phyloP scores from a whole-genome alignment of 495 filamentous ascomycete species.

The Cairneyella variabilis region DNA sequence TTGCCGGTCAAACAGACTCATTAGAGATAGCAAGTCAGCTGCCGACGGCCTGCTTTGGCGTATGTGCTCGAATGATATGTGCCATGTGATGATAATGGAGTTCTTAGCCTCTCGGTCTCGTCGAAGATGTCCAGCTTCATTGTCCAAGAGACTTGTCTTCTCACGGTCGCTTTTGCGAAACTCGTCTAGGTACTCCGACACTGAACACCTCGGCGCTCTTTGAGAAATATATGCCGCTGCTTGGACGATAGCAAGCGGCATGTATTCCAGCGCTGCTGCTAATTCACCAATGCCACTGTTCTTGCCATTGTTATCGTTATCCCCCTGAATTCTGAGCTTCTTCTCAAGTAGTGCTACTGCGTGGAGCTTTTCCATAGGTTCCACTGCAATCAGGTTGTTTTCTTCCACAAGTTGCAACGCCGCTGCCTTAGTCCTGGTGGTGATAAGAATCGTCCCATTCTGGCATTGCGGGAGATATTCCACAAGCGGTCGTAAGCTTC shows the following conservation, averaged over 20 bases:
- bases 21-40: conserved; percentile 34
- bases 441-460: conserved; percentile 39
- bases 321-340: conserved; percentile 28
- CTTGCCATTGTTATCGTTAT: neutral
- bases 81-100: conserved; percentile 43
- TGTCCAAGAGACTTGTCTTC: conserved; percentile 34
- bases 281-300: conserved; percentile 18
- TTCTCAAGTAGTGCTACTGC: conserved; percentile 36
- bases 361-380: conserved; percentile 31
- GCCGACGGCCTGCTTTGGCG: conserved; percentile 26
- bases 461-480: conserved; percentile 29
- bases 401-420: conserved; percentile 31
- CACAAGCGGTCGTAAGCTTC: conserved; percentile 11
- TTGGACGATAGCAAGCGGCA: conserved; percentile 46
- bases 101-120: conserved; percentile 39
- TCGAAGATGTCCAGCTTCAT: conserved; percentile 32
- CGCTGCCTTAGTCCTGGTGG: conserved; percentile 29
- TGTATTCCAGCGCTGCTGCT: conserved; percentile 33
- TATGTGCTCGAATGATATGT: conserved; percentile 46
- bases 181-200: conserved; percentile 33
- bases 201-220: conserved; percentile 24
- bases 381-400: conserved; percentile 34
- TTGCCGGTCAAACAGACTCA: conserved; percentile 35
- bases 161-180: conserved; percentile 35
- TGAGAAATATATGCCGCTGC: conserved; percentile 40